Base-by-base conservation (phyloP, 2,329 filamentous ascomycete species). In the Cladosporium oxysporum region DNA sequence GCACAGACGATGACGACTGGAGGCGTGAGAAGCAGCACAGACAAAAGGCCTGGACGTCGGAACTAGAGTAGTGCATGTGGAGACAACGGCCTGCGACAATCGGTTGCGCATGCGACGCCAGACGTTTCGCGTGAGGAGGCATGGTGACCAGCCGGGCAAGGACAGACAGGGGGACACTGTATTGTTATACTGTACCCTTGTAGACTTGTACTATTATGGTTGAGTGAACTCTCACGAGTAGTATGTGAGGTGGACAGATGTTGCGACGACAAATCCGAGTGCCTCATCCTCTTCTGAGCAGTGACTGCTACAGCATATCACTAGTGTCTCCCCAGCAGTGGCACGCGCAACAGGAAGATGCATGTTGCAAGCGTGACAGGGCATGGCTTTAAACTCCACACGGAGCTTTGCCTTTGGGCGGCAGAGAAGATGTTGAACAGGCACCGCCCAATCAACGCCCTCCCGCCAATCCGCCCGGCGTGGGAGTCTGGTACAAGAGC, bases 31-130 rank as follows among this genome's bases (percentile, higher is more conserved):
- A 28, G 60, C 60, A 52, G 61, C 61, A 63, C 50, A 47, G 61
- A 63, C 50, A 35, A 57, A 63, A 44, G 49, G 61, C 55, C 61
- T 63, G 61, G 61, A 63, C 37, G 33, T 55, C 50, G 5, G 61
- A 29, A 29, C 35, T 44, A 55, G n/a, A 41, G 28, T 57, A 63
- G 61, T 21, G 50, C 28, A 47, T 37, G 61, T 63, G 61, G 61
- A 53, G 49, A 47, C 49, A 52, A 41, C 60, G 60, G 60, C 33
- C 53, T 33, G 37, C 31, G 37, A 47, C 44, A 59, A 37, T 26
- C 59, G 59, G 26, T 57, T 57, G 61, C 41, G 41, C 50, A 31
- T 63, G 50, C 50, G 61, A 63, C 61, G 61, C 61, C 50, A 28
- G 50, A n/a, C 61, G 61, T 63, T 63, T 63, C 61, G 61, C 50